Percentiles rank a stretch among this genome's conserved stretches.
Conservation (phyloP, 2,329 filamentous ascomycete genomes). For the Canariomyces notabilis region DNA sequence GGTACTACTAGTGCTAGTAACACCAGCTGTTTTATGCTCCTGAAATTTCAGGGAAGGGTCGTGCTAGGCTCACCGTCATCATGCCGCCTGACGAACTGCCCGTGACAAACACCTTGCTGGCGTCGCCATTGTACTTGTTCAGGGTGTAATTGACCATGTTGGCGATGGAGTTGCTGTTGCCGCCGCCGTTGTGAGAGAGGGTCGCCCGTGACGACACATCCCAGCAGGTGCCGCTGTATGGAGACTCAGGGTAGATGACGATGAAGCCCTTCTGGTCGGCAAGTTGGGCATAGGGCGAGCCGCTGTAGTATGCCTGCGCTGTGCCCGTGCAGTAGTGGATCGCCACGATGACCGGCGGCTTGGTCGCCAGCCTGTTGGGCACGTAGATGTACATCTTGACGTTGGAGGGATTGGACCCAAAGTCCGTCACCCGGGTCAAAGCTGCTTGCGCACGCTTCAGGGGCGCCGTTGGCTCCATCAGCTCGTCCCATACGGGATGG, state of each 20-base stretch:
- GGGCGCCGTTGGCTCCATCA: conserved; percentile 18
- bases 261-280: conserved; percentile 40
- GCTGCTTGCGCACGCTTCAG: conserved; percentile 25
- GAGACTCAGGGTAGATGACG: conserved; percentile 52
- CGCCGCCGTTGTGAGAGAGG: conserved; percentile 52
- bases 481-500: conserved; percentile 21
- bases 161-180: conserved; percentile 51
- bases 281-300: conserved; percentile 43
- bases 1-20: no score
- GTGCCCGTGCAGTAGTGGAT: conserved; percentile 52
- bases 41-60: not conserved
- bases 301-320: conserved; percentile 43
- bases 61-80: conserved; percentile 42
- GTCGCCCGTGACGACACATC: conserved; percentile 49
- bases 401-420: conserved; percentile 37
- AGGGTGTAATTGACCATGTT: conserved; percentile 56
- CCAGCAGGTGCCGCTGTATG: conserved; percentile 51
- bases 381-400: conserved; percentile 43
- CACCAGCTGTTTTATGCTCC: no score
- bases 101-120: conserved; percentile 48
- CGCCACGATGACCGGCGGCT: conserved; percentile 46
- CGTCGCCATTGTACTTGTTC: conserved; percentile 47
- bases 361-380: conserved; percentile 32
- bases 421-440: conserved; percentile 36
- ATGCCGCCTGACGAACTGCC: conserved; percentile 46